Percentiles rank a stretch among this genome's conserved stretches.
These are phyloP conservation scores for Mycena rosella DNA, from an alignment of 768 basidiomycete species.

Conservation along the genomic window DNA sequence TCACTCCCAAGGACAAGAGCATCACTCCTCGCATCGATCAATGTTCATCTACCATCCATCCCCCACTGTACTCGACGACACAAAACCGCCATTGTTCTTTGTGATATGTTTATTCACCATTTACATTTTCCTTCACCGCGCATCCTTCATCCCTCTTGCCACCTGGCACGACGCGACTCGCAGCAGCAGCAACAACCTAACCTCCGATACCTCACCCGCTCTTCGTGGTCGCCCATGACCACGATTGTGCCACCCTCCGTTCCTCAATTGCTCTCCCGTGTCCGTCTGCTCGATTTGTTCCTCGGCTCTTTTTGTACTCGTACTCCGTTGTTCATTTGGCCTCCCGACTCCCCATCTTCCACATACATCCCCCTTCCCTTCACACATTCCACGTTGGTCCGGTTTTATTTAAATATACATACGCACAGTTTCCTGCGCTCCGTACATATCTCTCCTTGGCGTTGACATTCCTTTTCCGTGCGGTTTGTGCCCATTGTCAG, in stretches of 20 bases:
- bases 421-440: conserved; percentile 15
- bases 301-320: conserved; percentile 35
- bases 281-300: conserved; percentile 40
- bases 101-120: conserved; percentile 35
- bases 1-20: conserved; percentile 9
- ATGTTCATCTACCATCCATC: conserved; percentile 34
- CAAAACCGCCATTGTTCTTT: conserved; percentile 19
- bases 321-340: conserved; percentile 1
- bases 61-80: conserved; percentile 29
- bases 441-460: not conserved
- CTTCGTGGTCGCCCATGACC: not conserved
- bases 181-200: conserved; percentile 35
- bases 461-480: conserved; percentile 20
- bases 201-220: conserved; percentile 22
- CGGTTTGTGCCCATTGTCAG: conserved; percentile 11
- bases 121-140: conserved; percentile 19
- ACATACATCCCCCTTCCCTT: not conserved
- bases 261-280: conserved; percentile 34
- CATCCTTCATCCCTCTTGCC: conserved; percentile 16
- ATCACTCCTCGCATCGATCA: conserved; percentile 23
- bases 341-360: not conserved
- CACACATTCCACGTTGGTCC: not conserved
- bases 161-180: conserved; percentile 29
- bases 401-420: conserved; percentile 30
- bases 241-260: conserved; percentile 7